phyloP scores from a whole-genome alignment of 768 basidiomycete genomes.

The Termitomyces sp. region DNA sequence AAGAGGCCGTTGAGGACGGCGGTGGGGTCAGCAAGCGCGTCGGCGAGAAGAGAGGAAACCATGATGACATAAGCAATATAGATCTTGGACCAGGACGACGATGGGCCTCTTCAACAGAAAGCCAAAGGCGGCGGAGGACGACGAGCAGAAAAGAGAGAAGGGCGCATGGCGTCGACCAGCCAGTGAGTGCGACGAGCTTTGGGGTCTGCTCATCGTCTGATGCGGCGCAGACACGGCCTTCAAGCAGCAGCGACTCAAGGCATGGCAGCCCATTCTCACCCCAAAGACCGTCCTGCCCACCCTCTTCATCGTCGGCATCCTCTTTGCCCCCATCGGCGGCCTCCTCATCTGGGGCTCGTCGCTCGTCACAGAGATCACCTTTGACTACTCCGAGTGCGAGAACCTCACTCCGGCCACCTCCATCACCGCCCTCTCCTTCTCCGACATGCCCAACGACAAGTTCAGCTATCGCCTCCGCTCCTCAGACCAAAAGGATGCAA shows the following conservation, averaged over 20 bases:
- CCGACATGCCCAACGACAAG: slow-evolving; percentile 60
- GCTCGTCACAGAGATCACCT: slow-evolving; percentile 87
- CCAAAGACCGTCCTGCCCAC: slow-evolving; percentile 97
- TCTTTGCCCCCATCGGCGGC: slow-evolving; percentile 96
- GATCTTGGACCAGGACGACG: slow-evolving; percentile 12
- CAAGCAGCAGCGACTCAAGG: slow-evolving; percentile 99
- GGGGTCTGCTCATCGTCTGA: slow-evolving; percentile 20
- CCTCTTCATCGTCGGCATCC: slow-evolving; percentile 88
- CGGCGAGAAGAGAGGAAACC: slow-evolving; percentile 50
- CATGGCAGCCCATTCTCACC: slow-evolving; percentile 99
- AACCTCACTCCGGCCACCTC: slow-evolving; percentile 46
- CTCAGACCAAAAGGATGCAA: slow-evolving; percentile 50
- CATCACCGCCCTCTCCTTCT: slow-evolving; percentile 36
- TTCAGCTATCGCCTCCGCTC: slow-evolving; percentile 66
- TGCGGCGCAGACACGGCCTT: slow-evolving; percentile 82
- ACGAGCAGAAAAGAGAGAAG: slow-evolving; percentile 75
- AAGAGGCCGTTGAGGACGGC: slow-evolving; percentile 50
- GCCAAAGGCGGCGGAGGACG: slow-evolving; percentile 25
- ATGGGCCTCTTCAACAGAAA: slow-evolving; percentile 58
- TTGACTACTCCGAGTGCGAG: slow-evolving; percentile 96
- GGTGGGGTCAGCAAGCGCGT: slow-evolving; percentile 51
- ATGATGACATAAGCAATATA: slow-evolving; percentile 36
- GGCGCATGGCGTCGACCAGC: slow-evolving; percentile 83
- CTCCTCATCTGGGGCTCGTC: slow-evolving; percentile 86
- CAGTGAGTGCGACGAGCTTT: slow-evolving; percentile 47